phyloP scores from a whole-genome alignment of 495 filamentous ascomycete species.

The Xylaria curta region DNA sequence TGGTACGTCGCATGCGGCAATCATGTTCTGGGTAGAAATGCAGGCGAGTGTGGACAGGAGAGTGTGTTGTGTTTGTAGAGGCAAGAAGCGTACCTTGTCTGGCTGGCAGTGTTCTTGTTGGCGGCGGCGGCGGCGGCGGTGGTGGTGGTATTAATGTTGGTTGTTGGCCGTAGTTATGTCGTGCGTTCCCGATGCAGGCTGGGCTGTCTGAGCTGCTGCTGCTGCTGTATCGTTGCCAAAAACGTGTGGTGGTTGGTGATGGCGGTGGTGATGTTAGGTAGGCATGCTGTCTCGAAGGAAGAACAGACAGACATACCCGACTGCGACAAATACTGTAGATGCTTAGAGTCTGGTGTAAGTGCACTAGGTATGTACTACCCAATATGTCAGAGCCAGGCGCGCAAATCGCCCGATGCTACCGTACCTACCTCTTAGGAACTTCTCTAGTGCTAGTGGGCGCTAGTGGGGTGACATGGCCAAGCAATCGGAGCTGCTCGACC shows the following conservation, averaged over 20 bases:
- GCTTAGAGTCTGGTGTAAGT: not conserved
- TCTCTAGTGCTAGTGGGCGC: not conserved
- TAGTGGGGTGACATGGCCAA: conserved; percentile 22
- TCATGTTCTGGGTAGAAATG: conserved; percentile 20
- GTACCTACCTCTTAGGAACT: no score
- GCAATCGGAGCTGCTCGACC: conserved; percentile 19
- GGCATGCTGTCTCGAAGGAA: conserved; percentile 22
- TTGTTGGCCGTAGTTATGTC: conserved; percentile 5
- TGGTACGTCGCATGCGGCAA: conserved; percentile 14
- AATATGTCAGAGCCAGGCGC: not conserved
- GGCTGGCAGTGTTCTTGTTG: not conserved
- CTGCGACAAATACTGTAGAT: conserved; percentile 5
- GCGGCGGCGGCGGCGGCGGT: not conserved
- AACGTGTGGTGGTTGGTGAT: not conserved
- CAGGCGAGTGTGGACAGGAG: not conserved
- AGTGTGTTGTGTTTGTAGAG: not conserved
- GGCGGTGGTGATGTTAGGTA: not conserved
- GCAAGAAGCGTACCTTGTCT: conserved; percentile 11
- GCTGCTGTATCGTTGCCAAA: not conserved
- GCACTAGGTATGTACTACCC: conserved; percentile 17
- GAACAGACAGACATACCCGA: not conserved
- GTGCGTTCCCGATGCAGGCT: conserved; percentile 26
- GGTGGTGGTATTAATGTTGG: not conserved
- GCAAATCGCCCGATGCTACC: conserved; percentile 21
- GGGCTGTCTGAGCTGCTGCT: conserved; percentile 10